Percentiles rank a stretch among this genome's conserved stretches.
Conservation (phyloP, 2,329 filamentous ascomycete genomes). For the Cordyceps cicadae region DNA sequence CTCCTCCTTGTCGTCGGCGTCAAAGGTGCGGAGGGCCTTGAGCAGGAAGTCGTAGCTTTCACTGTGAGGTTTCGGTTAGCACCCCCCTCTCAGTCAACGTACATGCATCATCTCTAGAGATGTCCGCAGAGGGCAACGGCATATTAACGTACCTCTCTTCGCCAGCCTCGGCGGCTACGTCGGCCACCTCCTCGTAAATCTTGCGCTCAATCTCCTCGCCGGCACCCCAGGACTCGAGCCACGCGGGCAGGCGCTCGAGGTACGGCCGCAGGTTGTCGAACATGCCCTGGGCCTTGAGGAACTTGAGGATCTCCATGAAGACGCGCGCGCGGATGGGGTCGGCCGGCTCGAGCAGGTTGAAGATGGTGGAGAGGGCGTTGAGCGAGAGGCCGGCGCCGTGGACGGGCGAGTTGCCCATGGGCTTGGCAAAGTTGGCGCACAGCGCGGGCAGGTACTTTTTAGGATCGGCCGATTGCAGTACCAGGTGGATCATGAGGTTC, state of each 20-base stretch:
- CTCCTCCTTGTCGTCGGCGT: slow-evolving; percentile 46
- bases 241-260: slow-evolving; percentile 71
- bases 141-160: slow-evolving; percentile 58
- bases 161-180: slow-evolving; percentile 68
- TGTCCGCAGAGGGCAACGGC: background rate
- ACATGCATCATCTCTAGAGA: background rate
- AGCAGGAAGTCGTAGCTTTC: slow-evolving; percentile 60
- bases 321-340: slow-evolving; percentile 83
- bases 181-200: slow-evolving; percentile 73
- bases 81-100: background rate
- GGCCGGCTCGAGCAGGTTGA: slow-evolving; percentile 77
- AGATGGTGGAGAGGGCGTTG: slow-evolving; percentile 86
- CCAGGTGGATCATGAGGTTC: slow-evolving; percentile 91
- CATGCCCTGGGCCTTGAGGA: slow-evolving; percentile 65
- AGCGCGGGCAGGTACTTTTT: slow-evolving; percentile 81
- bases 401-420: slow-evolving; percentile 74
- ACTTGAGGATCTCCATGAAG: slow-evolving; percentile 77
- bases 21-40: slow-evolving; percentile 53
- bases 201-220: slow-evolving; percentile 76
- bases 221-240: slow-evolving; percentile 76
- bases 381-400: slow-evolving; percentile 82
- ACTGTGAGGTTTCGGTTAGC: slow-evolving; percentile 23
- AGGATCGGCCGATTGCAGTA: slow-evolving; percentile 75
- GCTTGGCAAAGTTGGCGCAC: slow-evolving; percentile 82
- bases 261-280: slow-evolving; percentile 81